Evolutionary conservation across 202 grass and related monocot genomes (phyloP).

Genomic region (Hordeum pubiflorum): DNA sequence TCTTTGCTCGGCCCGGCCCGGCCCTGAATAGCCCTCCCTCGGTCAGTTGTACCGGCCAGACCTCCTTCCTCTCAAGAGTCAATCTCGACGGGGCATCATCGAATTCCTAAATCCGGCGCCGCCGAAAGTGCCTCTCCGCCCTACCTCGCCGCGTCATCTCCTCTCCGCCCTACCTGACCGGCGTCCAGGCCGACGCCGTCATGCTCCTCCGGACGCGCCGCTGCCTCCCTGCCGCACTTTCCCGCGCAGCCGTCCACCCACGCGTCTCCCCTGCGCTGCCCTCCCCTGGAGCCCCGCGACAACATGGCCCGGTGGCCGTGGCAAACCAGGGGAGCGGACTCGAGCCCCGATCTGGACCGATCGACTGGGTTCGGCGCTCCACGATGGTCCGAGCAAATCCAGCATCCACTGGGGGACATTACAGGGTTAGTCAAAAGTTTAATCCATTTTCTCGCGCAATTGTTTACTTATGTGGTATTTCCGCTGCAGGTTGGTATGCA

Average conservation of each 20-base stretch:
- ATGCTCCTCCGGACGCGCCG: conserved; percentile 8
- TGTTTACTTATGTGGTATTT: conserved; percentile 29
- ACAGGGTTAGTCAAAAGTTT: conserved; percentile 32
- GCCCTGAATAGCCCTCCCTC: not conserved
- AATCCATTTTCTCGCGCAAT: conserved; percentile 3
- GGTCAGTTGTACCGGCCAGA: not conserved
- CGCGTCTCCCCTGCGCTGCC: not conserved
- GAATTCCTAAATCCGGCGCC: conserved; percentile 9
- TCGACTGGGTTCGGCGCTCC: not conserved
- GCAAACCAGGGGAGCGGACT: not conserved
- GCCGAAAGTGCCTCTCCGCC: conserved; percentile 1
- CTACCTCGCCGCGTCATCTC: not conserved
- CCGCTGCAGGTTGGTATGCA: conserved; percentile 48
- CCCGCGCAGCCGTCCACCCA: not conserved
- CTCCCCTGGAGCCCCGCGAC: not conserved
- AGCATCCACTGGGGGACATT: conserved; percentile 15
- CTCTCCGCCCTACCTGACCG: not conserved
- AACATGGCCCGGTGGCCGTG: not conserved
- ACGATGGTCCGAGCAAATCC: not conserved
- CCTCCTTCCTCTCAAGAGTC: not conserved
- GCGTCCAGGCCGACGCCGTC: not conserved
- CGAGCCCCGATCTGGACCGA: not conserved
- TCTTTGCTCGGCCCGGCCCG: not conserved
- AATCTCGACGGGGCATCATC: conserved; percentile 1
- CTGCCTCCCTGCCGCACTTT: not conserved